A percentile compares a stretch with the other conserved stretches of the same genome.
These are phyloP conservation scores for Pythium brachiatum DNA, from an alignment of 352 stramenopile genomes.

Conservation along the genomic window DNA sequence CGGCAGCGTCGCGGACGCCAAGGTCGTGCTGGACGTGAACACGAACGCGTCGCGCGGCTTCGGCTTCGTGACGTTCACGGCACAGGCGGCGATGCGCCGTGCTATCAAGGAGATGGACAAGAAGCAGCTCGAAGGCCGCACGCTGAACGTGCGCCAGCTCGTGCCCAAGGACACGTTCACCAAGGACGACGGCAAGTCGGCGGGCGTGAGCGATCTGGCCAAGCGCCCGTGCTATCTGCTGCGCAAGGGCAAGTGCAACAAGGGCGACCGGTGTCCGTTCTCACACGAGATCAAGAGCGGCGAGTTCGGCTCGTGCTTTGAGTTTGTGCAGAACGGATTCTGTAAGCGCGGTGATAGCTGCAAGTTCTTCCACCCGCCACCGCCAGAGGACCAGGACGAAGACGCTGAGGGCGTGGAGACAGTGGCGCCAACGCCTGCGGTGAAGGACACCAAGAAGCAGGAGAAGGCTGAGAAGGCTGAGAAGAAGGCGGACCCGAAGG, in stretches of 20 bases:
- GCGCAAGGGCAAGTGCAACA: slow-evolving; percentile 77
- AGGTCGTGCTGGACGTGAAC: slow-evolving; percentile 61
- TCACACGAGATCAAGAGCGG: slow-evolving; percentile 71
- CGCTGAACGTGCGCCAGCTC: slow-evolving; percentile 71
- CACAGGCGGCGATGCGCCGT: slow-evolving; percentile 59
- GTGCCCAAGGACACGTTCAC: slow-evolving; percentile 74
- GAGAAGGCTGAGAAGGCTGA: neutral
- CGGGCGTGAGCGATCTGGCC: slow-evolving; percentile 28
- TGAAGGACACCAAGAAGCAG: slow-evolving; percentile 5
- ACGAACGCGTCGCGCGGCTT: slow-evolving; percentile 71
- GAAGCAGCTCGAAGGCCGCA: slow-evolving; percentile 65
- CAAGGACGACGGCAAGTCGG: slow-evolving; percentile 35
- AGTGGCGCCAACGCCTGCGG: neutral
- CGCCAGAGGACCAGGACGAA: slow-evolving; percentile 7
- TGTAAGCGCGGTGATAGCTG: slow-evolving; percentile 73
- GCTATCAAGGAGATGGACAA: slow-evolving; percentile 78
- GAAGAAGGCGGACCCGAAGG: too few species aligned
- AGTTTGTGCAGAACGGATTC: slow-evolving; percentile 67
- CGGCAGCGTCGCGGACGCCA: slow-evolving; percentile 67
- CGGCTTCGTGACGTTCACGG: slow-evolving; percentile 82
- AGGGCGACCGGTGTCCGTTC: slow-evolving; percentile 66
- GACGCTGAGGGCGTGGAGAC: slow-evolving; percentile 4
- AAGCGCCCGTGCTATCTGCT: slow-evolving; percentile 67
- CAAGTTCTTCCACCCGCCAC: slow-evolving; percentile 59
- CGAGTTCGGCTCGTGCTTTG: slow-evolving; percentile 78